Evolutionary conservation across 768 basidiomycete genomes (phyloP).

Genomic region (Lepiota venenata): DNA sequence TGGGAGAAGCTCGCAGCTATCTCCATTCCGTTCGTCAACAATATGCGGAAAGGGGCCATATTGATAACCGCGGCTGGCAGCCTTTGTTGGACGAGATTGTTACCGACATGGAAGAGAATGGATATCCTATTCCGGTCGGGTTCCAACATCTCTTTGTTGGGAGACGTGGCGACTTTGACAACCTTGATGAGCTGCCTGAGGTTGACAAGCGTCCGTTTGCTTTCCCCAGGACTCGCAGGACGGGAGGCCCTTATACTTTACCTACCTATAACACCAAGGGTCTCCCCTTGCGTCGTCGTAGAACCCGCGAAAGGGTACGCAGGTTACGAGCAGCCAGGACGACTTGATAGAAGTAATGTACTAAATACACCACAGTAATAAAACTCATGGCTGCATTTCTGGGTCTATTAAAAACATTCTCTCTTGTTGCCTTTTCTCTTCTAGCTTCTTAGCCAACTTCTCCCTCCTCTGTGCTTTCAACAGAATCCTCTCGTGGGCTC

Average conservation of each 20-base stretch:
- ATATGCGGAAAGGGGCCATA: conserved; percentile 4
- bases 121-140: conserved; percentile 17
- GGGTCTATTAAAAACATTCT: background rate
- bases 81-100: conserved; percentile 14
- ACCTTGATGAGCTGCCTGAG: background rate
- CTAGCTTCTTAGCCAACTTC: conserved; percentile 16
- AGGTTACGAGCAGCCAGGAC: background rate
- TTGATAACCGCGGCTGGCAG: background rate
- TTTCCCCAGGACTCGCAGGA: background rate
- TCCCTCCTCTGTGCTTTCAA: conserved; percentile 12
- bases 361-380: background rate
- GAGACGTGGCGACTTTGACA: background rate
- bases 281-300: background rate
- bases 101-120: conserved; percentile 15
- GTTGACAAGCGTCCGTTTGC: background rate
- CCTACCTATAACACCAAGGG: background rate
- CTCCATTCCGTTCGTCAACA: background rate
- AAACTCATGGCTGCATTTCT: background rate
- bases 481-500: conserved; percentile 13
- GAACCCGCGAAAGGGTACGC: background rate
- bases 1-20: background rate
- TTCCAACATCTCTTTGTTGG: conserved; percentile 18
- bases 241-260: conserved; percentile 9
- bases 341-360: background rate
- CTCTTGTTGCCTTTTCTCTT: background rate